Percentiles rank a stretch among this genome's conserved stretches.
Conservation (phyloP, 202 grass and related monocot species). For the Saccharum hybrid region DNA sequence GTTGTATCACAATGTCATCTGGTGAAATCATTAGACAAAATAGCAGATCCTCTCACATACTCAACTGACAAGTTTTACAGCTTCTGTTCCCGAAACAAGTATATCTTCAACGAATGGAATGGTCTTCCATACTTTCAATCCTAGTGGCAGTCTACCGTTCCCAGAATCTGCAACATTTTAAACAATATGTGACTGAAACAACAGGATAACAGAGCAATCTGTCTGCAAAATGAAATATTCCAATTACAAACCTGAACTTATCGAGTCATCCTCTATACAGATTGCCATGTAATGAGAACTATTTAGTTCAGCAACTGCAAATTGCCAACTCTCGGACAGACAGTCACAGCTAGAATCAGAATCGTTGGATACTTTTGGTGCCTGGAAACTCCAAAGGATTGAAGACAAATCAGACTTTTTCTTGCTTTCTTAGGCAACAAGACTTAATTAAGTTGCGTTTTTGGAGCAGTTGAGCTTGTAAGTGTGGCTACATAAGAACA, state of each 20-base stretch:
- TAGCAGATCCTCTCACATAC: too few relatives aligned
- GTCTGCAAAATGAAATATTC: not conserved
- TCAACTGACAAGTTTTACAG: slow-evolving; percentile 56
- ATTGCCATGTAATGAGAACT: slow-evolving; percentile 73
- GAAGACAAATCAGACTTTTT: slow-evolving; percentile 28
- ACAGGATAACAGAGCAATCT: slow-evolving; percentile 13
- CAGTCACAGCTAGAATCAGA: slow-evolving; percentile 50
- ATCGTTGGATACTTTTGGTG: slow-evolving; percentile 49
- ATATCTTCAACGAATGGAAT: slow-evolving; percentile 77
- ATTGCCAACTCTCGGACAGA: slow-evolving; percentile 74
- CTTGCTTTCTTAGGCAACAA: not conserved
- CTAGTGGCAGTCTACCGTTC: slow-evolving; percentile 45
- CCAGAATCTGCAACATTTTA: slow-evolving; percentile 56
- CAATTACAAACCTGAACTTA: slow-evolving; percentile 54
- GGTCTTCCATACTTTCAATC: slow-evolving; percentile 86
- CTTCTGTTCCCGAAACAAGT: slow-evolving; percentile 66
- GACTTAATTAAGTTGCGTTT: not conserved
- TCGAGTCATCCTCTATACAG: slow-evolving; percentile 59
- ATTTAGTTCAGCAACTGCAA: slow-evolving; percentile 70
- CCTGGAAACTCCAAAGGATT: slow-evolving; percentile 39
- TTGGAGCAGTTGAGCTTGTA: not conserved
- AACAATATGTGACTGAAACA: slow-evolving; percentile 6
- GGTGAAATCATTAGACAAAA: too few relatives aligned
- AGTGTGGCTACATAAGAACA: not conserved
- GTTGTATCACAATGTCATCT: too few relatives aligned